Conservation (phyloP, 768 basidiomycete genomes). For the Psilocybe azurescens region DNA sequence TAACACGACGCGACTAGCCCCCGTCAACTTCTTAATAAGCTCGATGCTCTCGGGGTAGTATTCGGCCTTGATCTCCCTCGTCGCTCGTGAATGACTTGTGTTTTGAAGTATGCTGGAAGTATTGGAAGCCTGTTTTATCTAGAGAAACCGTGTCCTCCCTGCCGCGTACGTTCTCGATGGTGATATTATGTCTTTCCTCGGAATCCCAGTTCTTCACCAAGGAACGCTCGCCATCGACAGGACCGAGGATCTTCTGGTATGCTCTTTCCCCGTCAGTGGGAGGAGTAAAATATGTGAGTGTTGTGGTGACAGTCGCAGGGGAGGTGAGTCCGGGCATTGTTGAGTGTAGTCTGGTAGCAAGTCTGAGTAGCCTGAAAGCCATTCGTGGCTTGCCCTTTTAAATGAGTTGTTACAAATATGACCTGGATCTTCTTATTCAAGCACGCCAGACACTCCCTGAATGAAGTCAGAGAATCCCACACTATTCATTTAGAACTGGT, state of each 20-base stretch:
- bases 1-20: constrained; percentile 58
- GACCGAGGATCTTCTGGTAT: constrained; percentile 38
- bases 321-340: background rate
- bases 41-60: constrained; percentile 69
- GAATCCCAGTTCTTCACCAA: constrained; percentile 36
- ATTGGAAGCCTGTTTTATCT: constrained; percentile 60
- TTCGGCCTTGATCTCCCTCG: constrained; percentile 51
- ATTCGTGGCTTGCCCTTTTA: background rate
- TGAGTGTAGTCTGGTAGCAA: background rate
- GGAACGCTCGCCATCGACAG: constrained; percentile 36
- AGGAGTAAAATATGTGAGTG: constrained; percentile 41
- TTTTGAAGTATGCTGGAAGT: constrained; percentile 41
- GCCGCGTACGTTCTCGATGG: constrained; percentile 60
- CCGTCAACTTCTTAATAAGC: constrained; percentile 62
- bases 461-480: no score
- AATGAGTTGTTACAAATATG: background rate
- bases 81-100: constrained; percentile 55
- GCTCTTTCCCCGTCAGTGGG: constrained; percentile 46
- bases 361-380: background rate
- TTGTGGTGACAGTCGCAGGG: background rate
- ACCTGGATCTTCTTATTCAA: background rate
- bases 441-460: no score
- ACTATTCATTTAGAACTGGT: no score
- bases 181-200: constrained; percentile 31
- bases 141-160: constrained; percentile 49